phyloP scores from a whole-genome alignment of 2,329 filamentous ascomycete species.

The Botryosphaeria agaves region DNA sequence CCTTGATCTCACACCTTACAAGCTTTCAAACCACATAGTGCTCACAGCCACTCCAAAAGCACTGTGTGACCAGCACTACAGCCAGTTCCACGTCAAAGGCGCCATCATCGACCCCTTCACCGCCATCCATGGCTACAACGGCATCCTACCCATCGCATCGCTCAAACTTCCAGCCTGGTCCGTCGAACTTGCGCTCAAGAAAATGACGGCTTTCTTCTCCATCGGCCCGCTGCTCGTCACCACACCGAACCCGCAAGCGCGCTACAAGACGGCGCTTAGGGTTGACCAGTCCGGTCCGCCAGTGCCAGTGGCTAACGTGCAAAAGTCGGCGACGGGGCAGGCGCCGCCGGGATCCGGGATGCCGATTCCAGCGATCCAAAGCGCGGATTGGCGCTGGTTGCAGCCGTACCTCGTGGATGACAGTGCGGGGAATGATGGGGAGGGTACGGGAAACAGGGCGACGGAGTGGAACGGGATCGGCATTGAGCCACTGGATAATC shows the following conservation, averaged over 20 bases:
- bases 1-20: not conserved
- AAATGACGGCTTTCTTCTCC: conserved; percentile 25
- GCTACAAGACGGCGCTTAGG: too few relatives aligned
- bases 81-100: conserved; percentile 3
- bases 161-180: conserved; percentile 20
- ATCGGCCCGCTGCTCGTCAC: conserved; percentile 17
- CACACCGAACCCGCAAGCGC: not conserved
- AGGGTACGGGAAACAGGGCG: not conserved
- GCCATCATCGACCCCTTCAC: conserved; percentile 21
- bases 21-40: too few relatives aligned
- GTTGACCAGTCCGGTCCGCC: too few relatives aligned
- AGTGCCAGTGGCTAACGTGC: too few relatives aligned
- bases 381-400: not conserved
- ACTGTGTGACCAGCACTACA: too few relatives aligned
- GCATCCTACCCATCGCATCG: conserved; percentile 14
- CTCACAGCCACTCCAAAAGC: not conserved
- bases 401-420: not conserved
- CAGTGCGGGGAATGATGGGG: not conserved
- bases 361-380: not conserved
- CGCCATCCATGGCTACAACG: conserved; percentile 17
- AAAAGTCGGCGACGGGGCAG: not conserved
- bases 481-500: not conserved
- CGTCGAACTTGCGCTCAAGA: conserved; percentile 17
- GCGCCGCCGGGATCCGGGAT: not conserved
- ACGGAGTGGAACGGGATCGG: not conserved